phyloP scores from a whole-genome alignment of 2,329 filamentous ascomycete species.

The Dactylellina drechsleri region DNA sequence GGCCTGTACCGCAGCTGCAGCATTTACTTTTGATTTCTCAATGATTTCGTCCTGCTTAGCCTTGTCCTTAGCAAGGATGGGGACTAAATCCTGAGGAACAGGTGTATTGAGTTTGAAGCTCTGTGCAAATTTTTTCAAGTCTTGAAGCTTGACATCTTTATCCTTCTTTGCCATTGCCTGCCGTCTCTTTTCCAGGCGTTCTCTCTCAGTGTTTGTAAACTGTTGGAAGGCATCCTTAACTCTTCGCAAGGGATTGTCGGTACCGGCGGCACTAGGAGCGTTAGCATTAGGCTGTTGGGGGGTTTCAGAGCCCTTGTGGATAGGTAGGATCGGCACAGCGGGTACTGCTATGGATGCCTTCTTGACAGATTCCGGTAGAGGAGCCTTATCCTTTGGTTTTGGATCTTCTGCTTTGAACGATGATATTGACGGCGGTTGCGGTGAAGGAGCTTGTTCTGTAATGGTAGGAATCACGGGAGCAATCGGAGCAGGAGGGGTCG shows the following conservation, averaged over 20 bases:
- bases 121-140: conserved; percentile 92
- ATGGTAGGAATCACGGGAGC: conserved; percentile 52
- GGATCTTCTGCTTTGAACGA: conserved; percentile 52
- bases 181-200: conserved; percentile 66
- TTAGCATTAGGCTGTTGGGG: conserved; percentile 21
- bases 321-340: conserved; percentile 41
- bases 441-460: conserved; percentile 49
- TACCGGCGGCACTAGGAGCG: conserved; percentile 19
- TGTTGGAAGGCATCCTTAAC: conserved; percentile 72
- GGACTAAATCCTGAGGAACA: conserved; percentile 88
- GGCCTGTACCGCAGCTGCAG: conserved; percentile 54
- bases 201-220: conserved; percentile 71
- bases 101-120: conserved; percentile 95
- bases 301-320: conserved; percentile 50
- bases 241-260: conserved; percentile 53
- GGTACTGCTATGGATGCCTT: conserved; percentile 41
- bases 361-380: conserved; percentile 58
- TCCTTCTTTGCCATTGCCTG: conserved; percentile 70
- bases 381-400: conserved; percentile 61
- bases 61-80: conserved; percentile 97
- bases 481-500: conserved; percentile 51
- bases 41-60: conserved; percentile 92
- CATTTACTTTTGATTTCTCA: conserved; percentile 71
- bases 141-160: conserved; percentile 90
- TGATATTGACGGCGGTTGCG: conserved; percentile 48